phyloP scores from a whole-genome alignment of 176 grass and related monocot species.

The Guadua angustifolia region DNA sequence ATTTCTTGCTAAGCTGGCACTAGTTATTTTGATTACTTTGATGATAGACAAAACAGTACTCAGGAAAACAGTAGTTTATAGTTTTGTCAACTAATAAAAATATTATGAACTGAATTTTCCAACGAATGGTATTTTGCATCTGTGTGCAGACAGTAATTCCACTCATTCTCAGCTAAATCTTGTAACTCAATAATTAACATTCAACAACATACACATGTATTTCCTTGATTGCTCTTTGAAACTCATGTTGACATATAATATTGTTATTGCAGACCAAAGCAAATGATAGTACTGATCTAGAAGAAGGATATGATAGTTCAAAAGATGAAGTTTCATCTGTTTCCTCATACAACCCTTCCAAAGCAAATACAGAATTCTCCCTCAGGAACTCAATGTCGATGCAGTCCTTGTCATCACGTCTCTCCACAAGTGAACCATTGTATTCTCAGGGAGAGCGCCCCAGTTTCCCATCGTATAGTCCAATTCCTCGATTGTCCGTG shows the following conservation, averaged over 20 bases:
- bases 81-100: slow-evolving; percentile 32
- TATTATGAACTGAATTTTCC: slow-evolving; percentile 3
- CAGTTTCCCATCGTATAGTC: slow-evolving; percentile 60
- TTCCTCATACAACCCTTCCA: slow-evolving; percentile 88
- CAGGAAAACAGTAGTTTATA: neutral
- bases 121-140: slow-evolving; percentile 27
- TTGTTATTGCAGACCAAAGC: slow-evolving; percentile 62
- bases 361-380: slow-evolving; percentile 65
- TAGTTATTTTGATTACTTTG: slow-evolving; percentile 26
- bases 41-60: neutral
- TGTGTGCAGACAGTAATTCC: slow-evolving; percentile 6
- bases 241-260: slow-evolving; percentile 14
- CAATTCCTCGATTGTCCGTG: slow-evolving; percentile 73
- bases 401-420: slow-evolving; percentile 70
- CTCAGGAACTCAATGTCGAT: slow-evolving; percentile 72
- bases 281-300: slow-evolving; percentile 81
- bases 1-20: slow-evolving; percentile 19
- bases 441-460: slow-evolving; percentile 58
- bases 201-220: neutral
- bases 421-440: slow-evolving; percentile 65
- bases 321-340: slow-evolving; percentile 97
- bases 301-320: slow-evolving; percentile 96
- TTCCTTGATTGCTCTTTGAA: slow-evolving; percentile 15
- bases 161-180: slow-evolving; percentile 12
- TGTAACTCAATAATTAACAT: neutral